These are phyloP conservation scores for Sistotremastrum niveocremeum DNA, from an alignment of 768 basidiomycete species.

Conservation along the genomic window DNA sequence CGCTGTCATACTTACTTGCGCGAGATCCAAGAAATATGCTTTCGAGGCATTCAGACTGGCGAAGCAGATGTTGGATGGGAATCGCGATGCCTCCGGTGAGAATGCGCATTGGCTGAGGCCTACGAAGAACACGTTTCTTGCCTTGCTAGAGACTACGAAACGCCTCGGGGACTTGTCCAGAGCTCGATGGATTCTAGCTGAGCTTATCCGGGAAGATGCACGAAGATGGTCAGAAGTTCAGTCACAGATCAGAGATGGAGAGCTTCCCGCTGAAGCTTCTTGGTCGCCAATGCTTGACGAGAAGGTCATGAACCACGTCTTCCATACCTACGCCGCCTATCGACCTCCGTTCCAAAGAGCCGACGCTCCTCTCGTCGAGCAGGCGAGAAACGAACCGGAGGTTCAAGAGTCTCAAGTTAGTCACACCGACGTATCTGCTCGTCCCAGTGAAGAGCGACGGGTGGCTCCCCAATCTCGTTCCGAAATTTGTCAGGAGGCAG, in stretches of 20 bases:
- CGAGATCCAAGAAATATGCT: constrained; percentile 49
- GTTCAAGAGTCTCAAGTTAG: constrained; percentile 17
- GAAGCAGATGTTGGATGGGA: constrained; percentile 72
- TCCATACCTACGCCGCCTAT: constrained; percentile 80
- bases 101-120: constrained; percentile 37
- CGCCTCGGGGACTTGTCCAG: constrained; percentile 70
- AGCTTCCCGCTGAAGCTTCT: background rate
- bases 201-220: constrained; percentile 40
- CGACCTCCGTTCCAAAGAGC: constrained; percentile 50
- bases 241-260: constrained; percentile 18
- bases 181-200: constrained; percentile 82
- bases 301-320: constrained; percentile 67
- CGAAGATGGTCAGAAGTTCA: constrained; percentile 8
- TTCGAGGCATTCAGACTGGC: constrained; percentile 76
- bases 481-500: constrained; percentile 62
- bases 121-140: constrained; percentile 56
- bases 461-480: constrained; percentile 56
- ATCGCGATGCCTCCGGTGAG: constrained; percentile 50
- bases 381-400: constrained; percentile 3
- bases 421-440: background rate
- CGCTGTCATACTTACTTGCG: constrained; percentile 73
- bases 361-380: constrained; percentile 28
- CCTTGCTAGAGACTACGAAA: constrained; percentile 84
- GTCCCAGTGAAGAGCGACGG: background rate
- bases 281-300: constrained; percentile 30